phyloP scores from a whole-genome alignment of 768 basidiomycete genomes.

The Serendipita vermifera region DNA sequence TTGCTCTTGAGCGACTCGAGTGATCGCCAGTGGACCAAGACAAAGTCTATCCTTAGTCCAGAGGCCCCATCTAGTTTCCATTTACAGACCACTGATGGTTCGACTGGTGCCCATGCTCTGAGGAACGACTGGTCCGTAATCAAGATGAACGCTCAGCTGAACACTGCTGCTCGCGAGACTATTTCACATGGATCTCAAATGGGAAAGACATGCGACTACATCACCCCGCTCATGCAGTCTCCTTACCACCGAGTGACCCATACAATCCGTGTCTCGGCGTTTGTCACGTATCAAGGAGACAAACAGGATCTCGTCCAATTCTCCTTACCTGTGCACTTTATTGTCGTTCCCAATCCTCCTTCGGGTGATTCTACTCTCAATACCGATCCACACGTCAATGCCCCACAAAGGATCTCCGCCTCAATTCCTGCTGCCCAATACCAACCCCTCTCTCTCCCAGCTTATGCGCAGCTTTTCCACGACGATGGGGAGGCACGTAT shows the following conservation, averaged over 20 bases:
- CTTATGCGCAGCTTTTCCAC: constrained; percentile 69
- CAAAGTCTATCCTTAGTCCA: not conserved
- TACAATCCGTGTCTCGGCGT: not conserved
- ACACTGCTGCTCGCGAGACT: not conserved
- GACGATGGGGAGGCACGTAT: constrained; percentile 42
- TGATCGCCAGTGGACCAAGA: not conserved
- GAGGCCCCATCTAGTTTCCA: no score
- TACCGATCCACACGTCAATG: not conserved
- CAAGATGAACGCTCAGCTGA: not conserved
- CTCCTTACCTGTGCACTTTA: not conserved
- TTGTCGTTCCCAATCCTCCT: not conserved
- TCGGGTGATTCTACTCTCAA: not conserved
- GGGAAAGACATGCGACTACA: not conserved
- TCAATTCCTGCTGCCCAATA: not conserved
- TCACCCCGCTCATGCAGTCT: not conserved
- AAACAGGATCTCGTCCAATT: not conserved
- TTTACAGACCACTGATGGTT: no score
- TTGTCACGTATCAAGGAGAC: not conserved
- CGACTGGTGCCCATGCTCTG: not conserved
- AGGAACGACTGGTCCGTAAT: not conserved
- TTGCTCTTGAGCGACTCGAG: not conserved
- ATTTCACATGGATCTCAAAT: not conserved
- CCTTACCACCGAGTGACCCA: not conserved
- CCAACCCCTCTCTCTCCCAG: constrained; percentile 29
- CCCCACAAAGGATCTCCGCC: not conserved